Conservation (phyloP, 129 eudicot species). For the Chrysanthemum makinoi region DNA sequence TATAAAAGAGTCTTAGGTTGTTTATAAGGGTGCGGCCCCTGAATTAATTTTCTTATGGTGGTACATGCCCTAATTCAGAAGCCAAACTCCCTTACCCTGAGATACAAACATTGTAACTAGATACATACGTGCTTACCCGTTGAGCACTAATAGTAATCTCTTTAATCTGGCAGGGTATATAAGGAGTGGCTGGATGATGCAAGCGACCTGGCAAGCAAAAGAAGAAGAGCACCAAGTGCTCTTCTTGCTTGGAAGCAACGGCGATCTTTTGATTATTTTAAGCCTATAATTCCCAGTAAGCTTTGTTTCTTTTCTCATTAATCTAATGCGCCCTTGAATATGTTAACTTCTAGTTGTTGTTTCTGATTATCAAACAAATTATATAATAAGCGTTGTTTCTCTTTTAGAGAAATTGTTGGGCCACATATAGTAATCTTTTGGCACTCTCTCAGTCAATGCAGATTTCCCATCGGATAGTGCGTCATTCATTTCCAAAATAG, state of each 20-base stretch:
- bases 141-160: neutral
- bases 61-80: neutral
- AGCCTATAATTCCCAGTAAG: conserved; percentile 69
- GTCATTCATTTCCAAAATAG: conserved; percentile 24
- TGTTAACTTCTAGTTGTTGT: neutral
- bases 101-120: neutral
- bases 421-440: conserved; percentile 13
- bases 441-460: conserved; percentile 19
- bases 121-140: neutral
- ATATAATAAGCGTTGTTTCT: neutral
- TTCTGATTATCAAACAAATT: neutral
- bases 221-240: conserved; percentile 40
- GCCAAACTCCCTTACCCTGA: neutral
- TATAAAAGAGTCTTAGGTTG: too few relatives aligned
- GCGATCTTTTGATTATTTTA: conserved; percentile 32
- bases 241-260: conserved; percentile 33
- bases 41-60: neutral
- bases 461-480: conserved; percentile 34
- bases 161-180: conserved; percentile 42
- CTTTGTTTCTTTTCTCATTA: conserved; percentile 1
- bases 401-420: neutral
- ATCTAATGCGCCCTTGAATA: conserved; percentile 2
- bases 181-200: conserved; percentile 49
- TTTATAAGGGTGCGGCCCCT: too few relatives aligned
- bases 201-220: conserved; percentile 45